Evolutionary conservation across 1,284 basidiomycete genomes (phyloP).

Genomic region (Vanrija sp.): DNA sequence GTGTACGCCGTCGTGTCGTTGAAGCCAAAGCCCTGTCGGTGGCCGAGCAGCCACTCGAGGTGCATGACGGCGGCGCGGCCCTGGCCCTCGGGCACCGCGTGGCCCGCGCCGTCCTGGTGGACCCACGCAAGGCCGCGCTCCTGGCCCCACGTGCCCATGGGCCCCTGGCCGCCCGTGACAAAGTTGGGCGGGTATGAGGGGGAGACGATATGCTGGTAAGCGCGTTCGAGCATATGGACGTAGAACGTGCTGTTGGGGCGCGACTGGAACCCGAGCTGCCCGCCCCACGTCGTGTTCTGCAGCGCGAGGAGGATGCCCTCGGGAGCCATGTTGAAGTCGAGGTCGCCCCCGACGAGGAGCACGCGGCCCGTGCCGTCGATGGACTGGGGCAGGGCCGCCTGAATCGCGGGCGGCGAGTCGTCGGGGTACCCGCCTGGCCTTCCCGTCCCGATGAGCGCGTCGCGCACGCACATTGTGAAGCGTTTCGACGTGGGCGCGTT

Average conservation of each 20-base stretch:
- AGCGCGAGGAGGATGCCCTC: conserved; percentile 28
- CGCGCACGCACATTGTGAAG: conserved; percentile 63
- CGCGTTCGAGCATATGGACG: conserved; percentile 3
- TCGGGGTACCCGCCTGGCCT: conserved; percentile 46
- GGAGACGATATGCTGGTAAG: neutral
- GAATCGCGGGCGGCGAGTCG: conserved; percentile 55
- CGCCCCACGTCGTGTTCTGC: conserved; percentile 41
- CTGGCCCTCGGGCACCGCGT: conserved; percentile 23
- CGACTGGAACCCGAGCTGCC: conserved; percentile 23
- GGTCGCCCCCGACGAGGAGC: neutral
- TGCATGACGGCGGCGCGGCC: conserved; percentile 15
- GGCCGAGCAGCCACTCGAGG: conserved; percentile 22
- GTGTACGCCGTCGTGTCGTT: no score
- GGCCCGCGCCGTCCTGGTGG: conserved; percentile 16
- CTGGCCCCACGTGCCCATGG: conserved; percentile 22
- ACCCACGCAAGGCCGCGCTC: conserved; percentile 28
- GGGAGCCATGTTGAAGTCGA: conserved; percentile 7
- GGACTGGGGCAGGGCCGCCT: conserved; percentile 12
- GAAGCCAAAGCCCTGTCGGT: no score
- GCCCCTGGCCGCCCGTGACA: conserved; percentile 11
- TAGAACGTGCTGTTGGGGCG: conserved; percentile 11
- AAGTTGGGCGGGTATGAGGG: neutral
- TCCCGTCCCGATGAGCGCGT: conserved; percentile 54
- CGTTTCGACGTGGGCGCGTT: conserved; percentile 61
- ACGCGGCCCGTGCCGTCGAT: conserved; percentile 59